Conservation (phyloP, 257 asterid species). For the Petunia secreta region DNA sequence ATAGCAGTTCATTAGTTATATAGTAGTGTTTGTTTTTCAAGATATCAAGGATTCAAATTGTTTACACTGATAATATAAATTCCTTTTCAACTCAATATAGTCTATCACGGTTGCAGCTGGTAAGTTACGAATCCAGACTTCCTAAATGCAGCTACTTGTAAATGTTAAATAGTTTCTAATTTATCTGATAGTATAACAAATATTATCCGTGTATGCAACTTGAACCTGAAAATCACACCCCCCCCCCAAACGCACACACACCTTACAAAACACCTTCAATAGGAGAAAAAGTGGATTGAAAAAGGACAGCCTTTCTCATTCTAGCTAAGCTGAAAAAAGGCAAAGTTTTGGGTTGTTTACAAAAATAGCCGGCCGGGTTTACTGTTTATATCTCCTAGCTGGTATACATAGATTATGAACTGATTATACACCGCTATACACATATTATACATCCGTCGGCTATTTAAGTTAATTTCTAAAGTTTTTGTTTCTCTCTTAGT, state of each 20-base stretch:
- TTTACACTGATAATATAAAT: background rate
- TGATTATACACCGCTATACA: no score
- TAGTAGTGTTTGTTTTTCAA: background rate
- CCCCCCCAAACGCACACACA: background rate
- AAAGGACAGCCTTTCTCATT: background rate
- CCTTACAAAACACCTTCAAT: background rate
- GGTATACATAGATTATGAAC: no score
- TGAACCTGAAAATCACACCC: background rate
- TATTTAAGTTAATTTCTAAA: no score
- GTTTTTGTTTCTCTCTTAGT: background rate
- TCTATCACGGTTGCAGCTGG: background rate
- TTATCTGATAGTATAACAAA: background rate
- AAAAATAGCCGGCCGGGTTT: no score
- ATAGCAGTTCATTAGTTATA: constrained; percentile 13
- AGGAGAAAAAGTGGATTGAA: background rate
- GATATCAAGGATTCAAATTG: background rate
- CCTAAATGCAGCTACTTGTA: background rate
- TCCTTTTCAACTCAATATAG: constrained; percentile 3
- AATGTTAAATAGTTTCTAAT: background rate
- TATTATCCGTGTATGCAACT: background rate
- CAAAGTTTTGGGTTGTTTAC: background rate
- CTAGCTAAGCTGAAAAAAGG: background rate
- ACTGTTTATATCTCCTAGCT: no score
- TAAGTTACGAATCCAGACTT: background rate
- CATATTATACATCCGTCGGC: no score